Evolutionary conservation across 2,329 filamentous ascomycete genomes (phyloP), one percentile per base, ranked within the genome.

Genomic region (Trichoderma endophyticum): DNA sequence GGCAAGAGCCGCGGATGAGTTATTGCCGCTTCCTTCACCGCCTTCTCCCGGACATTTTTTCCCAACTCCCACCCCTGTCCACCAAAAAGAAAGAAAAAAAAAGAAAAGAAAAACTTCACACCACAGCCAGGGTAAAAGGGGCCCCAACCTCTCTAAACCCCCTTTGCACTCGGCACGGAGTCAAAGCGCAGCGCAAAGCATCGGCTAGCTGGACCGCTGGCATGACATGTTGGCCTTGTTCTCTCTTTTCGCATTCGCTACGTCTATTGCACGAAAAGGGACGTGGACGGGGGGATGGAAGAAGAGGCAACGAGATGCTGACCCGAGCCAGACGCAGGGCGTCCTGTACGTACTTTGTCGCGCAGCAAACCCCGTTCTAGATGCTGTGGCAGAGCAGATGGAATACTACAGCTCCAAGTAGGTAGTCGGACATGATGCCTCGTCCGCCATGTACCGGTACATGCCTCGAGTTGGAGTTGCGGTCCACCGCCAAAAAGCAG

Each of bases 301-400:
- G 0, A 9, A 34, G 36, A 59, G 30, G 56, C 39, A 30, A 18
- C 24, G 28, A 57, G 70, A 71, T 60, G 63, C 63, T 71, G 70
- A 71, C 70, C 62, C 24, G 39, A 39, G 63, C n/a, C 30, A 62
- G 63, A 71, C 63, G 70, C 70, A 71, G 63, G 70, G 70, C 56
- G 62, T 67, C 36, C 51, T 66, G 69, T 71, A 71, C 61, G 69
- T 59, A 65, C 69, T 64, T 71, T 65, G 54, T 65, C 69, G 32
- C 62, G 69, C 69, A 71, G 66, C 34, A 62, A 70, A 70, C 54
- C 66, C 66, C 66, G 66, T 70, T 62, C 57, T 48, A 61, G 51
- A 67, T 67, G 64, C 64, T 57, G 65, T 32, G 34, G 28, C 14
- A 26, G 34, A 60, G 48, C 64, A 67, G 18, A 60, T 34, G 56